Evolutionary conservation across 2,329 filamentous ascomycete species (phyloP).

Genomic region (Periconia macrospinosa): DNA sequence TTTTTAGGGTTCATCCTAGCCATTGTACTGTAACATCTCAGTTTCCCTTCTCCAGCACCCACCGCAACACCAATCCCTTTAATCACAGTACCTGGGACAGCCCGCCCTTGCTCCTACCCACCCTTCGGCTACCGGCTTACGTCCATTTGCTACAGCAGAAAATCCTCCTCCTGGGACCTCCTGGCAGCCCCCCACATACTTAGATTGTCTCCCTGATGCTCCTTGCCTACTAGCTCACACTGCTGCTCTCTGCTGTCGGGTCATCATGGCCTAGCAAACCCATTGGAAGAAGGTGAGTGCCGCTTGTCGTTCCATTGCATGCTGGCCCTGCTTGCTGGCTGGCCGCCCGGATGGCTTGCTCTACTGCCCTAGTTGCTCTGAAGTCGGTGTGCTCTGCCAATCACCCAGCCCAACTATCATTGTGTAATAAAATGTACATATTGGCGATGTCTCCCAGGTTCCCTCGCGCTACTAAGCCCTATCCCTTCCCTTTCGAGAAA

Average conservation of each 20-base stretch:
- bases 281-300: constrained; percentile 33
- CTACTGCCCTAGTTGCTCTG: constrained; percentile 5
- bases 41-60: constrained; percentile 11
- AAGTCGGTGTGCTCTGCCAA: constrained; percentile 24
- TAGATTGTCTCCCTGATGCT: constrained; percentile 9
- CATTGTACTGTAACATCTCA: constrained; percentile 9
- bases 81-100: constrained; percentile 40
- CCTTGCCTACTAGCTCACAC: constrained; percentile 16
- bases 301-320: constrained; percentile 25
- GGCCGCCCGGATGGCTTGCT: no score
- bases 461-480: constrained; percentile 17
- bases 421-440: constrained; percentile 28
- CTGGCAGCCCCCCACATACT: constrained; percentile 20
- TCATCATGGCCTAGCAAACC: constrained; percentile 28
- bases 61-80: constrained; percentile 7
- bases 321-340: constrained; percentile 21
- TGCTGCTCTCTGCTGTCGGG: constrained; percentile 27
- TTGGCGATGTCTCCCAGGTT: constrained; percentile 12
- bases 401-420: constrained; percentile 18
- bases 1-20: constrained; percentile 15
- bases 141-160: constrained; percentile 19
- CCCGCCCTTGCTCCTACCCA: constrained; percentile 13
- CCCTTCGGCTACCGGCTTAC: constrained; percentile 5
- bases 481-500: constrained; percentile 31
- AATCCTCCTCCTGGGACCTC: constrained; percentile 16